Evolutionary conservation across 73 alveolate genomes (phyloP), one percentile per base, ranked within the genome.

Genomic region (Symbiodinium natans): DNA sequence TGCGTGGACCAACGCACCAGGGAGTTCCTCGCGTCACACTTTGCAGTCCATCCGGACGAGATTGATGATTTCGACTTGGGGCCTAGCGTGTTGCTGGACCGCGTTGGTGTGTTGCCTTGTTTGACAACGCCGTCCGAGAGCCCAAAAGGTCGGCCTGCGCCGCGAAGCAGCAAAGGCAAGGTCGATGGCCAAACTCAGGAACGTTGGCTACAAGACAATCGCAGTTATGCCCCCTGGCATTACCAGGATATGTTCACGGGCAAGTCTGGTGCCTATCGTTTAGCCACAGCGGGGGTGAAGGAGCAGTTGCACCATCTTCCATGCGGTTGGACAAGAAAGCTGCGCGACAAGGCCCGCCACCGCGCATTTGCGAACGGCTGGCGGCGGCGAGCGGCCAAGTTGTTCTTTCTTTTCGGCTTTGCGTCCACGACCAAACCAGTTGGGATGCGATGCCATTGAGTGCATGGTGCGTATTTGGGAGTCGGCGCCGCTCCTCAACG

Each of bases 141-240:
- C 25, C 73, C 41, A 5, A 1, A 6, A 8, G 92, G 92, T 6
- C 34, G 92, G 27, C 73, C 92, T 3, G 56, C 92, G 41, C 92
- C 92, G 13, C 46, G 52, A 73, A 41, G 33, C 25, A 17, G 21
- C 92, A 82, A 82, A 31, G 92, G 92, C 74, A 82, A 23, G 41
- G 41, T 41, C 25, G 71, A 39, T 23, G 36, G 11, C 17, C 41
- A 7, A 6, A 23, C 46, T 6, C 34, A 41, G 41, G n/a, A 40
- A 17, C 68, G 92, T 1, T 82, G 92, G 92, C 92, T 82, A 13
- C 21, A n/a, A 1, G 92, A 82, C 41, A 41, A 41, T 8, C 68
- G 92, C 7, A 40, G 19, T 0, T 82, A 40, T 39, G 92, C 92
- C 6, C 73, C 92, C 6, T 82, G 92, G 92, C 92, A 82, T 23